phyloP scores from a whole-genome alignment of 2,329 filamentous ascomycete species.

The Phaeosphaeriaceae sp. region DNA sequence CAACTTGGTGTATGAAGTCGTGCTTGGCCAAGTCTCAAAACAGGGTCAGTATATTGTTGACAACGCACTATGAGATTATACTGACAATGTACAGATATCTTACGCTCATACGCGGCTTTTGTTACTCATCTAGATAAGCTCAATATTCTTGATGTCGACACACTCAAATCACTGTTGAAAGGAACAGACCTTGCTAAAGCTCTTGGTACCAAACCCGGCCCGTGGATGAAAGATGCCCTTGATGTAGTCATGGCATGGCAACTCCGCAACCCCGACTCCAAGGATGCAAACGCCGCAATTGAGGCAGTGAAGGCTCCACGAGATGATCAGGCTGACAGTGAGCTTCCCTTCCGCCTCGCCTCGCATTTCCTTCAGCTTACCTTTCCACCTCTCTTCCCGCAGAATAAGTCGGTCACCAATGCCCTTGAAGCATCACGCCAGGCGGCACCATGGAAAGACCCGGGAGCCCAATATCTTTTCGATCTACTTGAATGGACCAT shows the following conservation, averaged over 20 bases:
- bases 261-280: constrained; percentile 73
- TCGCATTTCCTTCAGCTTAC: constrained; percentile 66
- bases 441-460: constrained; percentile 64
- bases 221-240: constrained; percentile 83
- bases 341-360: constrained; percentile 57
- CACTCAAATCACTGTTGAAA: constrained; percentile 65
- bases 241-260: constrained; percentile 89
- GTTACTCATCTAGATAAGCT: constrained; percentile 58
- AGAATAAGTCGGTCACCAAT: constrained; percentile 35
- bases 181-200: constrained; percentile 74
- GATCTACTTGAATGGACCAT: constrained; percentile 69
- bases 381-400: constrained; percentile 69
- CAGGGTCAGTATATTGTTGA: constrained; percentile 48
- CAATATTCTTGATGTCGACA: constrained; percentile 58
- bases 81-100: constrained; percentile 48
- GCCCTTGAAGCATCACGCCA: constrained; percentile 66
- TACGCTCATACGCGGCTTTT: constrained; percentile 61
- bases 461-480: constrained; percentile 56
- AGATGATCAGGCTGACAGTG: constrained; percentile 57
- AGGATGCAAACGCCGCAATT: constrained; percentile 60
- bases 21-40: constrained; percentile 45
- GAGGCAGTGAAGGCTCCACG: constrained; percentile 51
- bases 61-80: neutral
- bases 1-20: constrained; percentile 69
- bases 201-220: constrained; percentile 71